Conservation (phyloP, 2,329 filamentous ascomycete genomes). For the Periconia sp. region DNA sequence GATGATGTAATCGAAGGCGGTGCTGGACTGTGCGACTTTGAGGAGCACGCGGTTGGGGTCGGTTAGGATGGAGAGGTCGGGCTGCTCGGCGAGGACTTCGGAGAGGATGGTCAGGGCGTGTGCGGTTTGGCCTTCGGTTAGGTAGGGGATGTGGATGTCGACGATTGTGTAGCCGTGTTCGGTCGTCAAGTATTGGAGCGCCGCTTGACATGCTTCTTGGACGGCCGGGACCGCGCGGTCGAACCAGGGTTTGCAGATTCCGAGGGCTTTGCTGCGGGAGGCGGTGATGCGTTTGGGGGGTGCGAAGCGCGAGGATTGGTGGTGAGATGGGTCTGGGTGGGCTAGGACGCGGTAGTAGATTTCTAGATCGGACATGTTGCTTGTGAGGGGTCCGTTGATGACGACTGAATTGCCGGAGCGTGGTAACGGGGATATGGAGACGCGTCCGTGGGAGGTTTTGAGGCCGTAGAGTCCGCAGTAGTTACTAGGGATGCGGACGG, state of each 20-base stretch:
- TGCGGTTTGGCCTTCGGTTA: slow-evolving; percentile 72
- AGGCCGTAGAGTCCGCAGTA: slow-evolving; percentile 83
- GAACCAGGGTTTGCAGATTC: slow-evolving; percentile 70
- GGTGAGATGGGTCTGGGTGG: slow-evolving; percentile 66
- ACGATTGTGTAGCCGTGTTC: slow-evolving; percentile 57
- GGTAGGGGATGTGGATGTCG: slow-evolving; percentile 66
- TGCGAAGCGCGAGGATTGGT: slow-evolving; percentile 64
- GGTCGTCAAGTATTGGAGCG: slow-evolving; percentile 60
- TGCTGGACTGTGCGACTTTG: slow-evolving; percentile 63
- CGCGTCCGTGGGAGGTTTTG: slow-evolving; percentile 75
- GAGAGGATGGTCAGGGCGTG: slow-evolving; percentile 77
- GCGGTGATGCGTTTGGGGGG: slow-evolving; percentile 52
- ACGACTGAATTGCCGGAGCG: slow-evolving; percentile 64
- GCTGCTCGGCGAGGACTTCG: slow-evolving; percentile 62
- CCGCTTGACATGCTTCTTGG: slow-evolving; percentile 60
- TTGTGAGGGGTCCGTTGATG: slow-evolving; percentile 74
- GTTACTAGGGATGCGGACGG: slow-evolving; percentile 70
- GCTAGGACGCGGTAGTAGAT: slow-evolving; percentile 82
- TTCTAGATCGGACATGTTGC: slow-evolving; percentile 74
- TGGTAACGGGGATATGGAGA: slow-evolving; percentile 60
- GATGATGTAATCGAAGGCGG: slow-evolving; percentile 69
- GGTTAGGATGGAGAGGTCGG: slow-evolving; percentile 60
- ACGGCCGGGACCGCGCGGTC: slow-evolving; percentile 68
- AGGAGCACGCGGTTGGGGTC: slow-evolving; percentile 71
- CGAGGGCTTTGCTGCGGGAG: slow-evolving; percentile 61